Percentiles rank a stretch among this genome's conserved stretches.
Evolutionary conservation across 176 grass and related monocot species (phyloP).

Genomic region (Eleusine coracana): DNA sequence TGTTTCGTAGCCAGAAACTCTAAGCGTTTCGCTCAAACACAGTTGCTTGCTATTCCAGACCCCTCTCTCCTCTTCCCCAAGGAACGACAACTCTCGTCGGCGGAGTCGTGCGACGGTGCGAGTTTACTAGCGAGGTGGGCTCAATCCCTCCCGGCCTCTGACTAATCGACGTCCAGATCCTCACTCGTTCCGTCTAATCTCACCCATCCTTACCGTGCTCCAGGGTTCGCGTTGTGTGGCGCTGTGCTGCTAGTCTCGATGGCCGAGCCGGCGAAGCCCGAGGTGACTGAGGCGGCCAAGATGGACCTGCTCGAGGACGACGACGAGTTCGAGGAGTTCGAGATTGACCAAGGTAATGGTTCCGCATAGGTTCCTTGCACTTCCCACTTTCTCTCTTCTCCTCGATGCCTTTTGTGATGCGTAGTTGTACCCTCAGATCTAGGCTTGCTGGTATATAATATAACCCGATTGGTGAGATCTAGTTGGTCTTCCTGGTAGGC

Average conservation of each 20-base stretch:
- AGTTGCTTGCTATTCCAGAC: too few species aligned
- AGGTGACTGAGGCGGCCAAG: conserved; percentile 48
- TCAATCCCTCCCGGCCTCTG: not conserved
- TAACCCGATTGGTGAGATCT: not conserved
- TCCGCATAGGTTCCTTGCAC: not conserved
- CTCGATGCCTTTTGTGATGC: not conserved
- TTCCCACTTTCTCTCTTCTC: not conserved
- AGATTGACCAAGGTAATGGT: conserved; percentile 58
- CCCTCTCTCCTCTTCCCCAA: not conserved
- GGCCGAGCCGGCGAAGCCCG: conserved; percentile 55
- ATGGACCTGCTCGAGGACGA: conserved; percentile 78
- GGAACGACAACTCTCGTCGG: not conserved
- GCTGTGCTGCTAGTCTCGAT: conserved; percentile 12
- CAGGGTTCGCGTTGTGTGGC: not conserved
- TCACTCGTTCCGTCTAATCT: not conserved
- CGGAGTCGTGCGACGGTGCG: not conserved
- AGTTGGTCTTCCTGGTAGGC: not conserved
- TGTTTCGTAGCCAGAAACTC: too few species aligned
- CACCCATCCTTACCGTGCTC: not conserved
- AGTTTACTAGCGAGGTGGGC: not conserved
- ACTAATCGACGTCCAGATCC: not conserved
- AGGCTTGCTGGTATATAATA: not conserved
- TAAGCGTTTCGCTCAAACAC: too few species aligned
- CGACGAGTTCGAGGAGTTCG: conserved; percentile 78
- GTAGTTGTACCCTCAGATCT: conserved; percentile 3